Evolutionary conservation across 257 asterid species (phyloP), one percentile per base, ranked within the genome.

Genomic region (Dorcoceras hygrometricum): DNA sequence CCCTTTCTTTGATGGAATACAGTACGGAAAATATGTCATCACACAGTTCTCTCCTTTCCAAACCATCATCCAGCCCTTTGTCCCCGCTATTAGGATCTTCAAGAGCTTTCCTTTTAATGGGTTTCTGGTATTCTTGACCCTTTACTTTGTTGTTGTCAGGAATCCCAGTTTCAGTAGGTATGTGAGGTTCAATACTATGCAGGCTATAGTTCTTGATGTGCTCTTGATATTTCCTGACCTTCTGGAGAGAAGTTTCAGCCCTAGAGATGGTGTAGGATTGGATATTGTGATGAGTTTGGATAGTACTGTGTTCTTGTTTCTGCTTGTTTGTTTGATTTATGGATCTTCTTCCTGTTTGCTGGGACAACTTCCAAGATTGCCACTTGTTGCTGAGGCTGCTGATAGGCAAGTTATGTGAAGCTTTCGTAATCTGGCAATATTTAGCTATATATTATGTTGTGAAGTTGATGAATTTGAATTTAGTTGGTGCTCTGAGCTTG

Each of bases 341-440:
- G 97, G 97, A 4, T 81, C 91, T 2, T 81, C 89, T 5, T 87
- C 93, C 23, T 94, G 99, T 71, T 73, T 84, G 80, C 70, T 94
- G 28, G 97, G 99, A 5, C 95, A 87, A 63, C 50, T 90, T 2
- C 97, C 99, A 0, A 76, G 99, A 63, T 77, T 94, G 93, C 97
- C 99, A 6, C 61, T 94, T 67, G 97, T 90, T 65, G 97, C 99
- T 14, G 99, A 94, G 8, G 99, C 97, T 48, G 99, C 99, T n/a
- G 99, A 94, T 78, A 90, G 96, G 88, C 99, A 90, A 76, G 95
- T 93, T 1, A 53, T 86, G 16, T 84, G 79, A 79, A 12, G 24
- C 53, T 10, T 22, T 26, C 12, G 19, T 68, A 43, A n/a, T n/a
- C n/a, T 24, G 19, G 18, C 36, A 29, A 48, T 58, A 59, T 43